Conservation (phyloP, 768 basidiomycete genomes). For the Lentinus brumalis region DNA sequence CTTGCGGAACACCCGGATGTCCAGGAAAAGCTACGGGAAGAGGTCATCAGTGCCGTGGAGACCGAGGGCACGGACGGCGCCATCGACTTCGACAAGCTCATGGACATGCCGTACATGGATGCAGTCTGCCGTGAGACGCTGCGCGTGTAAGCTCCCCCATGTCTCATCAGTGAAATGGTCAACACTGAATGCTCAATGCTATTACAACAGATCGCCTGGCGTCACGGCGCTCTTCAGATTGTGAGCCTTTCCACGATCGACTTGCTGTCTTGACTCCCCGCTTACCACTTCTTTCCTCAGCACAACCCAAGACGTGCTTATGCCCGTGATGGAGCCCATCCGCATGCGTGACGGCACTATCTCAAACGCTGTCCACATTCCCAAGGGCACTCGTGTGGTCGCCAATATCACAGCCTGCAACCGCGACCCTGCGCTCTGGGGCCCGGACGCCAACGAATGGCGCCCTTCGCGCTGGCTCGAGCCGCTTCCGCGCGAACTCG, state of each 20-base stretch:
- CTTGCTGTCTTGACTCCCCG: no score
- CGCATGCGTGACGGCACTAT: conserved; percentile 38
- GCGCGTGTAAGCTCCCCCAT: conserved; percentile 20
- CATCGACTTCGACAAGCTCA: conserved; percentile 29
- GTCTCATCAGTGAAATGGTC: not conserved
- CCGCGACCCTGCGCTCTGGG: conserved; percentile 19
- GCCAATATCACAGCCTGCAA: conserved; percentile 11
- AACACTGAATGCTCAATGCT: no score
- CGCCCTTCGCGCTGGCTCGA: conserved; percentile 27
- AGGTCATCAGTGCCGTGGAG: conserved; percentile 21
- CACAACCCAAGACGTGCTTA: conserved; percentile 35
- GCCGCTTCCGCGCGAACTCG: conserved; percentile 17
- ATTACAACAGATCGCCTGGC: conserved; percentile 4
- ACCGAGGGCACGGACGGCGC: conserved; percentile 13
- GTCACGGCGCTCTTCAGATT: conserved; percentile 10
- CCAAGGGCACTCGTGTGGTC: conserved; percentile 29
- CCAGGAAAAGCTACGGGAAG: conserved; percentile 30
- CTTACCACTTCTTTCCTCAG: conserved; percentile 24
- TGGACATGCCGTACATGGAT: conserved; percentile 32
- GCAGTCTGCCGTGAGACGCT: conserved; percentile 31
- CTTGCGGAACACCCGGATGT: conserved; percentile 28
- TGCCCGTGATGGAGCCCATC: conserved; percentile 45
- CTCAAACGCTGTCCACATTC: conserved; percentile 40
- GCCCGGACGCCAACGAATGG: conserved; percentile 21
- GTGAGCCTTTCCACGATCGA: not conserved